Conservation (phyloP, 805 yeast genomes). For the Phaffomyces thermotolerans region DNA sequence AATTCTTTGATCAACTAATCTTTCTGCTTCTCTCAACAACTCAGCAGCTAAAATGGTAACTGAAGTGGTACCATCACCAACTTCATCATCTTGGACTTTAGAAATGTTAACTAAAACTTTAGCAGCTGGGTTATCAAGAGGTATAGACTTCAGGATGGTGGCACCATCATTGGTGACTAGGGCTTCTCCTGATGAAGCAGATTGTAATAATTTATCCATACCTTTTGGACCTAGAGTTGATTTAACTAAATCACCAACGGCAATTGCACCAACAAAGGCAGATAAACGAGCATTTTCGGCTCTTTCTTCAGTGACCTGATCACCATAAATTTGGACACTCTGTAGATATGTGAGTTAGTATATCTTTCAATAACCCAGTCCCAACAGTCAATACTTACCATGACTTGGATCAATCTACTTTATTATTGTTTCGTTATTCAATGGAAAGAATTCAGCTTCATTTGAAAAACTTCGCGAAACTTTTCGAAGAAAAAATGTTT, state of each 20-base stretch:
- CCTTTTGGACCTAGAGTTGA: slow-evolving; percentile 97
- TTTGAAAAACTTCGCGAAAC: not conserved
- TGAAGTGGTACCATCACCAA: slow-evolving; percentile 97
- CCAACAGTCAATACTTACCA: not conserved
- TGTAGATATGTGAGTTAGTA: slow-evolving; percentile 6
- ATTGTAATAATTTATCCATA: slow-evolving; percentile 91
- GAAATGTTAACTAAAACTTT: slow-evolving; percentile 90
- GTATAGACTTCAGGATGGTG: slow-evolving; percentile 87
- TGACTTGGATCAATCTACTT: no score
- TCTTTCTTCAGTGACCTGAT: slow-evolving; percentile 94
- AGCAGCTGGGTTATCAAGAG: slow-evolving; percentile 96
- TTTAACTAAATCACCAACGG: slow-evolving; percentile 96
- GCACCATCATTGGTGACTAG: slow-evolving; percentile 98
- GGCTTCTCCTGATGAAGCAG: slow-evolving; percentile 71
- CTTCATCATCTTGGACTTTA: slow-evolving; percentile 62
- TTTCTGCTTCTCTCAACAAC: slow-evolving; percentile 88
- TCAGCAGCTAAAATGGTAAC: slow-evolving; percentile 91
- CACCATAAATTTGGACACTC: slow-evolving; percentile 88
- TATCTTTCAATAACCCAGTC: not conserved
- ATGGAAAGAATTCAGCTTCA: not conserved
- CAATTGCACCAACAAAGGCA: slow-evolving; percentile 97
- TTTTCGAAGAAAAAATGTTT: not conserved
- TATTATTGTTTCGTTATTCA: no score
- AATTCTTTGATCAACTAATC: slow-evolving; percentile 82
- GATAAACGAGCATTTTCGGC: slow-evolving; percentile 98